These are phyloP conservation scores for Nicotiana obtusifolia DNA, from an alignment of 257 asterid species.

Conservation along the genomic window DNA sequence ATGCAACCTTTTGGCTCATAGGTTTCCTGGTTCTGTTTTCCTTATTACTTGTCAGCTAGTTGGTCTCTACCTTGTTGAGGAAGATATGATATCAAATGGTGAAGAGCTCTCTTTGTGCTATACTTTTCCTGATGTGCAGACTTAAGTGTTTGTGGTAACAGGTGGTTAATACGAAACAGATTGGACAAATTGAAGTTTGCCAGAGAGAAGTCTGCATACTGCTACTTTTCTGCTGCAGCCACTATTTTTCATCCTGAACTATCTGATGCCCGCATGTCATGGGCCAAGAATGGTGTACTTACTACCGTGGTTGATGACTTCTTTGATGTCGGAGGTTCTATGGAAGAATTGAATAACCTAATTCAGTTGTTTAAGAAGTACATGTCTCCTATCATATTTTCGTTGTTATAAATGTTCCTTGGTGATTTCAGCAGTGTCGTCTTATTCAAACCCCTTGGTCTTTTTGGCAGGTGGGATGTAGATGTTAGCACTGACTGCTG, in stretches of 20 bases:
- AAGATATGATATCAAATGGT: neutral
- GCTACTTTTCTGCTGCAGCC: slow-evolving; percentile 88
- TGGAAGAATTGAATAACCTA: slow-evolving; percentile 61
- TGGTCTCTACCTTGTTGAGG: neutral
- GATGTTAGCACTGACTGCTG: slow-evolving; percentile 39
- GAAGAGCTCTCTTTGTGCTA: neutral
- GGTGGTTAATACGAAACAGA: slow-evolving; percentile 75
- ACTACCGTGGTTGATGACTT: slow-evolving; percentile 93
- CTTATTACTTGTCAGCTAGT: neutral
- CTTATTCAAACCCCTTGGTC: neutral
- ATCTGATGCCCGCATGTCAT: slow-evolving; percentile 77
- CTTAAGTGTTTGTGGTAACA: slow-evolving; percentile 19
- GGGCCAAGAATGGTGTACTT: slow-evolving; percentile 86
- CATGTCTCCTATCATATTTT: slow-evolving; percentile 6
- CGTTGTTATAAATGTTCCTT: neutral
- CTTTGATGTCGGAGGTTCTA: slow-evolving; percentile 79
- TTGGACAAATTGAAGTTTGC: slow-evolving; percentile 83
- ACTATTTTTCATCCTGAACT: slow-evolving; percentile 60
- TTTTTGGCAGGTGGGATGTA: slow-evolving; percentile 63
- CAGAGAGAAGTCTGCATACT: slow-evolving; percentile 71
- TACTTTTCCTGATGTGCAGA: neutral
- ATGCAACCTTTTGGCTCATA: neutral
- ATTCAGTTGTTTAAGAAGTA: slow-evolving; percentile 65
- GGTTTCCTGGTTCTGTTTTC: neutral
- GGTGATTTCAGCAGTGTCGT: neutral